Percentiles rank a stretch among this genome's conserved stretches.
Evolutionary conservation across 2,329 filamentous ascomycete species (phyloP).

Genomic region (Diplodia seriata): DNA sequence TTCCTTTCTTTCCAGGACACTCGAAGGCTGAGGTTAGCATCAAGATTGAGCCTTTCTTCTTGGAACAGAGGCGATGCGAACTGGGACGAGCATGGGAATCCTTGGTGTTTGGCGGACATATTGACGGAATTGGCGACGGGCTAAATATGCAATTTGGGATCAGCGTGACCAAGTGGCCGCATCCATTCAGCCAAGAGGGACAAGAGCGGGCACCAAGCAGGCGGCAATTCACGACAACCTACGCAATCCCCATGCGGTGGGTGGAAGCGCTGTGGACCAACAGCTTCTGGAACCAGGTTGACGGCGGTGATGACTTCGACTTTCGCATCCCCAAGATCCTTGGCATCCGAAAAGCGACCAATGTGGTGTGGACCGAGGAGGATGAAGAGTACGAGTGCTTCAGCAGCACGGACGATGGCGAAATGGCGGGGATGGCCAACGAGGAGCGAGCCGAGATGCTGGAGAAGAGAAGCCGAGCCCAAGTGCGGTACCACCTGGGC

Average conservation of each 20-base stretch:
- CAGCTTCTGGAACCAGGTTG: constrained; percentile 23
- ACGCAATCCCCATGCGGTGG: constrained; percentile 32
- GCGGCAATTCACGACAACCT: constrained; percentile 17
- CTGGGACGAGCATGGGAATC: constrained; percentile 31
- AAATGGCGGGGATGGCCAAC: constrained; percentile 6
- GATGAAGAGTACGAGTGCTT: constrained; percentile 26
- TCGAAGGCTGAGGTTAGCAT: background rate
- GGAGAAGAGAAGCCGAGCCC: constrained; percentile 9
- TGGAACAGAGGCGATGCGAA: constrained; percentile 30
- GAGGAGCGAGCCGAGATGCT: constrained; percentile 11
- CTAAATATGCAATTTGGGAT: constrained; percentile 30
- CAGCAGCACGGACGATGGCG: constrained; percentile 19
- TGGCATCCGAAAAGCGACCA: constrained; percentile 17
- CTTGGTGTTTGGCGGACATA: constrained; percentile 23
- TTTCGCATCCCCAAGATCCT: constrained; percentile 21
- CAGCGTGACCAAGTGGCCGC: constrained; percentile 31
- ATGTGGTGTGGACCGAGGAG: constrained; percentile 2
- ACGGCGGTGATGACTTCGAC: background rate
- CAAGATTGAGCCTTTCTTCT: constrained; percentile 33
- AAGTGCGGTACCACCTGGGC: constrained; percentile 5
- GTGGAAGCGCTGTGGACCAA: constrained; percentile 24
- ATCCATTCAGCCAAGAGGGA: constrained; percentile 22
- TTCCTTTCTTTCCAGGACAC: background rate
- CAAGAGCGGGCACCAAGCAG: constrained; percentile 28
- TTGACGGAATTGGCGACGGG: constrained; percentile 29